Evolutionary conservation across 1,139 yeast species (phyloP), one percentile per base, ranked within the genome.

Genomic region (Debaryomyces subglobosus): DNA sequence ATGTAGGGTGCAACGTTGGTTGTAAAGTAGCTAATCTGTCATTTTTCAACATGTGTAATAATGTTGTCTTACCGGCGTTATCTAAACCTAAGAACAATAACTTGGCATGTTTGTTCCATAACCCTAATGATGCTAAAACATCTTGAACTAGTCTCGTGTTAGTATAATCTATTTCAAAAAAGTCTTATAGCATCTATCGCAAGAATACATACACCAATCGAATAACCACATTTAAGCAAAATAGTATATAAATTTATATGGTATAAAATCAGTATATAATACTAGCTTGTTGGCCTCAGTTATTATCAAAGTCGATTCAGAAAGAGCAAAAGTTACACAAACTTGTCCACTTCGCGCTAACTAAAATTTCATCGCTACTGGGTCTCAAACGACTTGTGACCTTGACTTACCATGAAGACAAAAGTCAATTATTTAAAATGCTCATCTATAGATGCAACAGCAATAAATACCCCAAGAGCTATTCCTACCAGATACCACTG

Each of bases 51-150:
- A 94, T 94, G 71, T 94, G 99, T 64, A 94, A 81, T 61, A 94
- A 79, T 37, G 99, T 94, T 49, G 99, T 94, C 71, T 94, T 94
- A 69, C 99, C 99, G 46, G 99, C 99, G 65, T 95, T 95, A 72
- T 94, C 99, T 59, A 94, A 84, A 52, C 99, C 99, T 55, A 94
- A 82, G 72, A 94, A 94, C 66, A 94, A 82, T 62, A 94, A 80
- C 74, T 94, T 94, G 65, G 98, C 99, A 69, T 92, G 97, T 76
- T 94, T 94, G 78, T 95, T 94, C 94, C 96, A 87, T 64, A 94
- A 82, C 54, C 99, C 99, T 58, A 94, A 82, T 45, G 96, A 89
- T 61, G 97, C 89, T 65, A 94, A 82, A 53, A 91, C 85, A 69
- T 92, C 97, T 80, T 89, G 96, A 76, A 94, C 90, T 81, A 56